These are phyloP conservation scores for Fusarium siculi DNA, from an alignment of 2,329 filamentous ascomycete genomes.

Conservation along the genomic window DNA sequence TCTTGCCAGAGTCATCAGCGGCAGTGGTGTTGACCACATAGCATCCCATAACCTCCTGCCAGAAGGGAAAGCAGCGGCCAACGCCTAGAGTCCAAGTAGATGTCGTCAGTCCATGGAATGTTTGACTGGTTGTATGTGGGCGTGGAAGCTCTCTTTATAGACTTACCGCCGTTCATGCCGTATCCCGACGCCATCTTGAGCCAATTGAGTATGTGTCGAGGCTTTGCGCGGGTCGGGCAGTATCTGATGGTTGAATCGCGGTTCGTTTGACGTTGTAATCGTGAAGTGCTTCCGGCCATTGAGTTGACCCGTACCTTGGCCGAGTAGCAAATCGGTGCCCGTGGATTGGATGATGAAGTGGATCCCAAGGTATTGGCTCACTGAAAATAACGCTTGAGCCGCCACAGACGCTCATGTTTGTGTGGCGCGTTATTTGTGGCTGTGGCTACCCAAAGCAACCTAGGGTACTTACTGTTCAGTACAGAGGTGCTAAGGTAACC, in stretches of 20 bases:
- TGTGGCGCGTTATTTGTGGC: conserved; percentile 15
- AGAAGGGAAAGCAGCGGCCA: conserved; percentile 96
- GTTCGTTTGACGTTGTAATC: conserved; percentile 39
- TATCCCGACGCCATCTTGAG: conserved; percentile 81
- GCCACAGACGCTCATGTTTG: not conserved
- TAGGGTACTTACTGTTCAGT: not conserved
- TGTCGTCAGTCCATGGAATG: conserved; percentile 36
- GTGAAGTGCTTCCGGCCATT: conserved; percentile 32
- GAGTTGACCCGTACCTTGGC: conserved; percentile 43
- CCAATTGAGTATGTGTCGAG: conserved; percentile 46
- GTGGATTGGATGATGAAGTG: conserved; percentile 34
- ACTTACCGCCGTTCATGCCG: conserved; percentile 81
- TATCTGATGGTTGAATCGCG: conserved; percentile 39
- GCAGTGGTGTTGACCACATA: conserved; percentile 92
- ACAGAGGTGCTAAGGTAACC: not conserved
- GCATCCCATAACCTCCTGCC: conserved; percentile 98
- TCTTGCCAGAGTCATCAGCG: conserved; percentile 82
- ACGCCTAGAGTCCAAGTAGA: conserved; percentile 57
- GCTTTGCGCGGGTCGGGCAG: conserved; percentile 38
- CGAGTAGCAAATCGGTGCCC: conserved; percentile 42
- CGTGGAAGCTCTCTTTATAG: not conserved
- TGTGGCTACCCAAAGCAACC: conserved; percentile 1
- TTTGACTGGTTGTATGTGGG: not conserved
- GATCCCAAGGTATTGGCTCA: conserved; percentile 1
- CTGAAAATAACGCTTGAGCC: conserved; percentile 13